phyloP scores from a whole-genome alignment of 805 yeast species.

The Kregervanrija delftensis region DNA sequence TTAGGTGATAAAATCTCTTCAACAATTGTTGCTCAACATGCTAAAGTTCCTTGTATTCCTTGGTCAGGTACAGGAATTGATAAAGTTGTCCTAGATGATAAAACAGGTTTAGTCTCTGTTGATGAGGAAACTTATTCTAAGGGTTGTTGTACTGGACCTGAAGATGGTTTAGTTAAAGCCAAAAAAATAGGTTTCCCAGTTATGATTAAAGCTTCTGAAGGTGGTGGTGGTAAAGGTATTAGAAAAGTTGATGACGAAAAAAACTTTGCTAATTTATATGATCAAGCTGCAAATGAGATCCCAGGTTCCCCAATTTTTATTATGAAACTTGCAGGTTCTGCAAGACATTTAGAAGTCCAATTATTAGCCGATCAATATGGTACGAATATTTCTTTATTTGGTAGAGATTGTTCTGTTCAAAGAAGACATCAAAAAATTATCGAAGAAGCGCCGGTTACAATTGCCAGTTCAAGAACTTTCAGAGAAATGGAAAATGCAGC shows the following conservation, averaged over 20 bases:
- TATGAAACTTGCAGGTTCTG: conserved; percentile 95
- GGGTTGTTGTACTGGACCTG: conserved; percentile 84
- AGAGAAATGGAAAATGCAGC: conserved; percentile 94
- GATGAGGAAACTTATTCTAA: conserved; percentile 73
- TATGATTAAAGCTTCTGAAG: conserved; percentile 99
- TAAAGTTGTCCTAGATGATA: conserved; percentile 60
- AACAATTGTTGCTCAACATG: conserved; percentile 98
- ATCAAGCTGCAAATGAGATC: conserved; percentile 94
- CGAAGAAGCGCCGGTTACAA: conserved; percentile 98
- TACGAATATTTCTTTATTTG: conserved; percentile 92
- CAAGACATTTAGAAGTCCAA: conserved; percentile 98
- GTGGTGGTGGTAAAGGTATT: conserved; percentile 99
- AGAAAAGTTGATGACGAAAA: conserved; percentile 87
- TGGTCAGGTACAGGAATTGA: conserved; percentile 99
- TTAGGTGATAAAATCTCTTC: conserved; percentile 97
- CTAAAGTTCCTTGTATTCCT: conserved; percentile 96
- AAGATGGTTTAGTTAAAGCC: conserved; percentile 85
- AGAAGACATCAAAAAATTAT: conserved; percentile 98
- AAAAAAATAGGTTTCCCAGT: conserved; percentile 91
- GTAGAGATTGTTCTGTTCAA: conserved; percentile 99
- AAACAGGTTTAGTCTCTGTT: conserved; percentile 81
- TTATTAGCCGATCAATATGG: conserved; percentile 97
- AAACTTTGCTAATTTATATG: conserved; percentile 68
- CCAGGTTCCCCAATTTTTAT: conserved; percentile 99
- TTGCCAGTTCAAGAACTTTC: conserved; percentile 83